Evolutionary conservation across 192 early-diverging fungal species (phyloP).

Genomic region (Chytriomyces hyalinus): DNA sequence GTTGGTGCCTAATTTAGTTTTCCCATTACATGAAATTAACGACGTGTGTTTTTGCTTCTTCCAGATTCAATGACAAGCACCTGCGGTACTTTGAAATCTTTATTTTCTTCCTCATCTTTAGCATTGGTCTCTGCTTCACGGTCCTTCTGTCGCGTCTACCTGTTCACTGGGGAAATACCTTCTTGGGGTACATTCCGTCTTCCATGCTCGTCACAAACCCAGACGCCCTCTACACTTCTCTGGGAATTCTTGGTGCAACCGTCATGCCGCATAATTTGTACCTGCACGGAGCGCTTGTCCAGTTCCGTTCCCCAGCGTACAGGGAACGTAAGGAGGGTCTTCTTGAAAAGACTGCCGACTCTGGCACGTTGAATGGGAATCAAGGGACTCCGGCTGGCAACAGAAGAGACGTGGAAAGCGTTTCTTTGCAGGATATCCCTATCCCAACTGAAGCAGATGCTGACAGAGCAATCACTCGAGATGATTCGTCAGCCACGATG

Average conservation of each 20-base stretch:
- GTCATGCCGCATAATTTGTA: conserved; percentile 90
- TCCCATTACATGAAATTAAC: neutral
- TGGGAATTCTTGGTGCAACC: conserved; percentile 85
- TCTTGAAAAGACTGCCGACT: neutral
- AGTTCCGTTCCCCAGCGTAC: conserved; percentile 36
- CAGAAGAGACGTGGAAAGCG: neutral
- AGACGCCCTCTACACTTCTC: conserved; percentile 63
- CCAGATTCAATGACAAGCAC: conserved; percentile 56
- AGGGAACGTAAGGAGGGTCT: neutral
- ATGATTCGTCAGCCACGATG: neutral
- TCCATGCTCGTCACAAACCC: conserved; percentile 62
- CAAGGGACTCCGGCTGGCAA: too few species aligned
- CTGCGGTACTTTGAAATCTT: conserved; percentile 69
- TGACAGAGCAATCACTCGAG: neutral
- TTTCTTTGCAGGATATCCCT: neutral
- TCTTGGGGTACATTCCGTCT: conserved; percentile 70
- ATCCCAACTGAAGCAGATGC: neutral
- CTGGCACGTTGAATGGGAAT: too few species aligned
- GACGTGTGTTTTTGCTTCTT: conserved; percentile 13
- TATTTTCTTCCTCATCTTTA: conserved; percentile 67
- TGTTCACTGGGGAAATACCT: conserved; percentile 64
- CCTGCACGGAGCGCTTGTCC: conserved; percentile 74
- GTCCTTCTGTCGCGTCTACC: conserved; percentile 61
- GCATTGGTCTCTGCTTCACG: conserved; percentile 71
- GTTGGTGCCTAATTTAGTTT: conserved; percentile 11